Conservation (phyloP, 2,329 filamentous ascomycete species). For the Helicocarpus griseus region DNA sequence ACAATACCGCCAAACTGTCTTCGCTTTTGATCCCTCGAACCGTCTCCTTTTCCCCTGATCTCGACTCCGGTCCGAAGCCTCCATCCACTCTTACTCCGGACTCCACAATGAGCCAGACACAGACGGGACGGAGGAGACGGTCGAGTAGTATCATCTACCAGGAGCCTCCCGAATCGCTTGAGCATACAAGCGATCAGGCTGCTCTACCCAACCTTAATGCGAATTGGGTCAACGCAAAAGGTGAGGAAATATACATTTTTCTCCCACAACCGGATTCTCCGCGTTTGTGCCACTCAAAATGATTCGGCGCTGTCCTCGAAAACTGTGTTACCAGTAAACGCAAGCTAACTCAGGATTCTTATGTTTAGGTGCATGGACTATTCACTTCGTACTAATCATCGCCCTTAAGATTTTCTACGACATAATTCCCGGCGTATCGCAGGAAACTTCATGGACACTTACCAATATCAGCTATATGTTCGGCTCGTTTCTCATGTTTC, state of each 20-base stretch:
- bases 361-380: constrained; percentile 80
- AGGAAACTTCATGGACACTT: constrained; percentile 97
- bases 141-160: constrained; percentile 99
- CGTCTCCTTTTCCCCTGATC: constrained; percentile 82
- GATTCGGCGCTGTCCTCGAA: constrained; percentile 4
- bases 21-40: constrained; percentile 80
- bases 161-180: constrained; percentile 89
- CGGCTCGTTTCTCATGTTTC: constrained; percentile 98
- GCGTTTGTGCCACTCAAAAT: constrained; percentile 2
- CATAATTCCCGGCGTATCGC: constrained; percentile 88
- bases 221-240: constrained; percentile 98
- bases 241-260: constrained; percentile 42
- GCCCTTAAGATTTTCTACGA: constrained; percentile 94
- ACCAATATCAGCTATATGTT: constrained; percentile 99
- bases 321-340: background rate
- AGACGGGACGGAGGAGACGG: constrained; percentile 71
- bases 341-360: constrained; percentile 13
- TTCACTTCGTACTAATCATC: constrained; percentile 87
- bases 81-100: constrained; percentile 38
- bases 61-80: constrained; percentile 52
- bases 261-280: background rate
- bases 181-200: constrained; percentile 95
- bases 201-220: constrained; percentile 92
- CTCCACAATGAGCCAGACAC: constrained; percentile 55
- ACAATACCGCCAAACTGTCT: constrained; percentile 92